Conservation (phyloP, 495 filamentous ascomycete genomes). For the Cairneyella variabilis region DNA sequence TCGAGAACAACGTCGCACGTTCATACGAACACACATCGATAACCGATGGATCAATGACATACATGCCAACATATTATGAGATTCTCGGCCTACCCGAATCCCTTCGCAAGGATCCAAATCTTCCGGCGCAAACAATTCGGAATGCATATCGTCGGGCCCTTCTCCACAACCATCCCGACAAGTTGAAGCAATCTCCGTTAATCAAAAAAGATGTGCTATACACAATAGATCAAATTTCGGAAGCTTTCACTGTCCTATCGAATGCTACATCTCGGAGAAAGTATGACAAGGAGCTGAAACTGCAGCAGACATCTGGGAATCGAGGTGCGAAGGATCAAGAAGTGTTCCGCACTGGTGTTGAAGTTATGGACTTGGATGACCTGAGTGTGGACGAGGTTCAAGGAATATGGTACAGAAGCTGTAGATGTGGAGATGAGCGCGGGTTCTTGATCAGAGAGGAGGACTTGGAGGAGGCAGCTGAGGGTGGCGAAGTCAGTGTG, state of each 20-base stretch:
- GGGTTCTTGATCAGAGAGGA: slow-evolving; percentile 67
- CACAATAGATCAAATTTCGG: slow-evolving; percentile 74
- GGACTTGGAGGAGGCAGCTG: slow-evolving; percentile 62
- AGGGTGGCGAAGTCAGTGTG: slow-evolving; percentile 62
- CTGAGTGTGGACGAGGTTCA: slow-evolving; percentile 51
- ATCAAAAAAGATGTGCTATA: slow-evolving; percentile 16
- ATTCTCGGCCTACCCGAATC: slow-evolving; percentile 47
- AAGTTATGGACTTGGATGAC: slow-evolving; percentile 82
- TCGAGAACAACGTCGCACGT: background rate
- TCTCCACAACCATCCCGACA: slow-evolving; percentile 80
- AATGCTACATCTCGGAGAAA: slow-evolving; percentile 51
- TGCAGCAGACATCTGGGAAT: slow-evolving; percentile 15
- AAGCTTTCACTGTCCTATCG: slow-evolving; percentile 69
- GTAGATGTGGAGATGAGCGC: slow-evolving; percentile 75
- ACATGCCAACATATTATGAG: slow-evolving; percentile 43
- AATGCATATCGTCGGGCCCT: slow-evolving; percentile 75
- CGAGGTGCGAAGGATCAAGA: slow-evolving; percentile 7
- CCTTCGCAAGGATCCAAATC: slow-evolving; percentile 2
- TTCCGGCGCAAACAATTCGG: slow-evolving; percentile 49
- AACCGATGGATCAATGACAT: slow-evolving; percentile 9
- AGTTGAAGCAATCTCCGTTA: slow-evolving; percentile 29
- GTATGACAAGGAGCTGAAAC: slow-evolving; percentile 59
- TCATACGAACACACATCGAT: background rate
- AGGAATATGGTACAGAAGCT: slow-evolving; percentile 59
- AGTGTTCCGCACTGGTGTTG: slow-evolving; percentile 63